These are phyloP conservation scores for Russula vinacea DNA, from an alignment of 768 basidiomycete genomes.

Conservation along the genomic window DNA sequence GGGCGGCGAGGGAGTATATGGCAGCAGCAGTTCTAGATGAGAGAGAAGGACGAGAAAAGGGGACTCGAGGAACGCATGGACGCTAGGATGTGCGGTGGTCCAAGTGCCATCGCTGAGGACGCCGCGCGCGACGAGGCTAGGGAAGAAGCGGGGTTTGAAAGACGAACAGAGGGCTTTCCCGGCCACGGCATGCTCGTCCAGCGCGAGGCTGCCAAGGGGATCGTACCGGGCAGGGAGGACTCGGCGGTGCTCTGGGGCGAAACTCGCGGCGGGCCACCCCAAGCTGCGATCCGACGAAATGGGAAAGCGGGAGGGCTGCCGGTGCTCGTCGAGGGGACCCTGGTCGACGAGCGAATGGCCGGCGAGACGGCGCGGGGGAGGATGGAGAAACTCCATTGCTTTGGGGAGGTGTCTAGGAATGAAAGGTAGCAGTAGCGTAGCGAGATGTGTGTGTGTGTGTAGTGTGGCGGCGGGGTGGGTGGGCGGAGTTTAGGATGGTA, in stretches of 20 bases:
- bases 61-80: conserved; percentile 23
- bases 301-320: conserved; percentile 11
- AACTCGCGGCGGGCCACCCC: conserved; percentile 8
- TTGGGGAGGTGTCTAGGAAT: not conserved
- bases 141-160: conserved; percentile 17
- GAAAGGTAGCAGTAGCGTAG: conserved; percentile 12
- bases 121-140: conserved; percentile 20
- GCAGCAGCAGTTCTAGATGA: conserved; percentile 17
- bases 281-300: conserved; percentile 22
- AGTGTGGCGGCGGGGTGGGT: conserved; percentile 16
- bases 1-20: conserved; percentile 29
- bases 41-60: conserved; percentile 22
- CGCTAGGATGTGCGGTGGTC: conserved; percentile 27
- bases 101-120: conserved; percentile 30
- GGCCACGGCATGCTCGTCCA: conserved; percentile 8
- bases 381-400: conserved; percentile 20
- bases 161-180: conserved; percentile 14
- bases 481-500: conserved; percentile 27
- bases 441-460: conserved; percentile 14
- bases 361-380: conserved; percentile 7
- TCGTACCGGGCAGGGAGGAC: conserved; percentile 23
- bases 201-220: conserved; percentile 26
- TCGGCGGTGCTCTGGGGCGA: not conserved
- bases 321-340: conserved; percentile 2
- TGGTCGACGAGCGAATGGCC: not conserved